Evolutionary conservation across 257 asterid genomes (phyloP), one percentile per base, ranked within the genome.

Genomic region (Anisodus tanguticus): DNA sequence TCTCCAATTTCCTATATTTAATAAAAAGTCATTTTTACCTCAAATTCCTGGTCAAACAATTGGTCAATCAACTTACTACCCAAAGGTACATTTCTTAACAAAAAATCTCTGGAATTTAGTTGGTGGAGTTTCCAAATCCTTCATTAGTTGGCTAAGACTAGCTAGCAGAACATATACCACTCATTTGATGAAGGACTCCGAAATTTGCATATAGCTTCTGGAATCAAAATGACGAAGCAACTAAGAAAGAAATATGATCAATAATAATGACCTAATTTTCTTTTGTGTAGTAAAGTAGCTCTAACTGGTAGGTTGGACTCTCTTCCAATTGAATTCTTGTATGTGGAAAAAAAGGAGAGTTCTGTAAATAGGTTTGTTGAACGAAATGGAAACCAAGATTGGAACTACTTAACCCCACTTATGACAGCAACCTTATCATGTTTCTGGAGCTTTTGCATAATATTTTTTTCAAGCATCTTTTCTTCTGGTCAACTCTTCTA

Each of bases 281-380:
- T 12, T 67, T 12, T 35, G 19, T 67, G 74, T 17, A 67, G 47
- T 1, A 13, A 67, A 68, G 31, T 68, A 15, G 15, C 15, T 41
- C 37, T 15, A 37, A 35, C 22, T 6, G 19, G 26, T 74, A 0
- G 62, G 43, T 49, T 74, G 12, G 59, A 74, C 31, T 16, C 62
- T 51, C 45, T 51, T 76, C 81, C 81, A 51, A 51, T 74, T 71
- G n/a, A 77, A 53, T 53, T 77, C 64, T 53, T 77, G 31, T 51
- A 77, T 77, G 64, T 77, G 15, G 62, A 6, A 17, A 17, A 53
- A 7, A 26, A 12, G 10, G 49, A 12, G 31, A 53, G 15, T 13
- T 26, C 26, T 77, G 16, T 35, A 13, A 35, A 51, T 77, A 31
- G 47, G 47, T 16, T 77, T 77, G 81, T 74, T 51, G 49, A 53